A percentile compares a stretch with the other conserved stretches of the same genome.
Evolutionary conservation across 2,329 filamentous ascomycete genomes (phyloP).

Genomic region (Aureobasidium musti): DNA sequence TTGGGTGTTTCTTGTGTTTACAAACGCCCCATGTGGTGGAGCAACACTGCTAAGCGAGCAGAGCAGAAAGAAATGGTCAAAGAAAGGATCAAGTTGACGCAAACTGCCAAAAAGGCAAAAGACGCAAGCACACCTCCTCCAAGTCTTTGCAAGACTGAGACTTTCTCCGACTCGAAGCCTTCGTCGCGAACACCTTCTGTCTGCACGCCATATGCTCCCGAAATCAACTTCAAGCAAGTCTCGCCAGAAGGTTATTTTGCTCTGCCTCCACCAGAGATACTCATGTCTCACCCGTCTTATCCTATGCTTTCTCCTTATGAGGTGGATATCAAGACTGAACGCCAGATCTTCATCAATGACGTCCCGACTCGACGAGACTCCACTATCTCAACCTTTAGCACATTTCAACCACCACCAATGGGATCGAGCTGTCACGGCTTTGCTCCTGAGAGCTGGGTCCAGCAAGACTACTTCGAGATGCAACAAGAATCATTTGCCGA

Average conservation of each 20-base stretch:
- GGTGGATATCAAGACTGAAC: conserved; percentile 93
- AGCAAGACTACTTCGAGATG: conserved; percentile 68
- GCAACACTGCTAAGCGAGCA: conserved; percentile 81
- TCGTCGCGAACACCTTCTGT: conserved; percentile 75
- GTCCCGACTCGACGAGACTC: conserved; percentile 83
- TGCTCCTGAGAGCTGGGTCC: conserved; percentile 68
- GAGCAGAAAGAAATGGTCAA: conserved; percentile 95
- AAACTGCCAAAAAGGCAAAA: conserved; percentile 78
- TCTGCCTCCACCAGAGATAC: conserved; percentile 56
- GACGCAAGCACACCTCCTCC: conserved; percentile 65
- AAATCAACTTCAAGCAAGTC: conserved; percentile 66
- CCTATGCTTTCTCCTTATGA: conserved; percentile 79
- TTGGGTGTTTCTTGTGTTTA: conserved; percentile 91
- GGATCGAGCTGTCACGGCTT: conserved; percentile 64
- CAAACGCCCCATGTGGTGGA: conserved; percentile 97
- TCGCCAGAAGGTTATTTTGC: conserved; percentile 60
- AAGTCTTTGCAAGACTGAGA: conserved; percentile 76
- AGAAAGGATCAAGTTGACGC: conserved; percentile 95
- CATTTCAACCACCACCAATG: conserved; percentile 77
- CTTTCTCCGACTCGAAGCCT: conserved; percentile 72
- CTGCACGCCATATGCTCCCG: conserved; percentile 72
- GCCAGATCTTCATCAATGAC: conserved; percentile 91
- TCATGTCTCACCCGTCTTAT: conserved; percentile 52
- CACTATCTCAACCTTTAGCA: conserved; percentile 88
- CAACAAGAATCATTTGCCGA: conserved; percentile 65